Evolutionary conservation across 495 filamentous ascomycete species (phyloP), one percentile per base, ranked within the genome.

Genomic region (Venustampulla echinocandica): DNA sequence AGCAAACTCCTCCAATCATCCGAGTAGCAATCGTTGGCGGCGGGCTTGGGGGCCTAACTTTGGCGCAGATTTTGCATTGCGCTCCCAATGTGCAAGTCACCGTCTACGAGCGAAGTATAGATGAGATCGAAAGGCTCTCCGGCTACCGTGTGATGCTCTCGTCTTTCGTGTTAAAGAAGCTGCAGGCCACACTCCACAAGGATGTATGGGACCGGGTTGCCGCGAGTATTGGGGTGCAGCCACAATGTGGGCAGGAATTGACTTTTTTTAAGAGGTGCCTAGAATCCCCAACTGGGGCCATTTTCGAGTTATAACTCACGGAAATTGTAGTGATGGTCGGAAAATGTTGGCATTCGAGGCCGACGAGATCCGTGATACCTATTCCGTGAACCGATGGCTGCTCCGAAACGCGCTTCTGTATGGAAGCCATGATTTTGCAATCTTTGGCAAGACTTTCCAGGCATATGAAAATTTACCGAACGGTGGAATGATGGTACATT

Each of bases 361-460:
- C 19, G 34, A 43, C 13, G 47, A 48, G 21, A 50, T 50, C 11
- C 19, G 44, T 30, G 51, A 57, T 32, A 27, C 32, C 9, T 52
- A 38, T 27, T 58, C 47, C 7, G 47, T 56, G 6, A 56, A 49
- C 2, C 40, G 53, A 5, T 59, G 45, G 45, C 40, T 40, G 7
- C 35, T 59, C 30, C n/a, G 56, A 35, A 37, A 49, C 11, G 53
- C 49, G 0, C 46, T 59, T 11, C 43, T 59, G 1, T 23, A 59
- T 20, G 39, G 41, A 10, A 27, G 63, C 5, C 50, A 62, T 3
- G 49, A 45, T n/a, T 44, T 62, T 1, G 48, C 67, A 2, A 48
- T 54, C 10, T 66, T 67, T 34, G 62, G 64, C n/a, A 71, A 68
- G 18, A 36, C 35, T 5, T 54, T 68, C 18, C 21, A 50, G 0